Evolutionary conservation across 1,139 yeast genomes (phyloP), one percentile per base, ranked within the genome.

Genomic region (Spathaspora sp.): DNA sequence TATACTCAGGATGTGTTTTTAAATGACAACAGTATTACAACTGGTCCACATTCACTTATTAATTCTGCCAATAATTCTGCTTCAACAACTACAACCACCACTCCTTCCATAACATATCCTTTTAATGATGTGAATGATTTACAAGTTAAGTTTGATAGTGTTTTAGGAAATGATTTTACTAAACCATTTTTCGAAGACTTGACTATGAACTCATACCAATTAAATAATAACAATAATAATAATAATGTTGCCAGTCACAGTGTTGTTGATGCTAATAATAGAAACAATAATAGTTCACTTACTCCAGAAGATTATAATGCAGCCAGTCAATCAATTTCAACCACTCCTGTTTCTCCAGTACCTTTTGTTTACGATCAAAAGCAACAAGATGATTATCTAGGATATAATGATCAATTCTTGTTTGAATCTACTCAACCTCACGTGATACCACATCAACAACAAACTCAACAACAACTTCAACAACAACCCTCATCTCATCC

Each of bases 1-100:
- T 42, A 36, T 38, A 38, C 44, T 10, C 40, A 42, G 8, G 44
- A 42, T 24, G 41, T 42, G 4, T 42, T 42, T 27, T 42, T 42
- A 23, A 42, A 38, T 23, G 44, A 42, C 24, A 26, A 24, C 8
- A 13, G 31, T 10, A 20, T 34, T 9, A 31, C 15, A 13, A 42
- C 31, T 29, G 44, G 40, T n/a, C 20, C 38, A n/a, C 40, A 42
- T 29, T 42, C 44, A 15, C 34, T 42, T 20, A 38, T 42, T 18
- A 36, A 38, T 10, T 42, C 44, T 9, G 39, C 41, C 18, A 36
- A 17, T 7, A 36, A 26, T 15, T 42, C 44, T 7, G 23, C 36
- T 10, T 36, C 44, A 5, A 25, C 41, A 6, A 42, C 44, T 8
- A 42, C 40, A 17, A 42, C 44, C 2, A 42, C 44, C 18, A 38